Base-by-base conservation (phyloP, 257 asterid species). In the Solanum medicagineum region DNA sequence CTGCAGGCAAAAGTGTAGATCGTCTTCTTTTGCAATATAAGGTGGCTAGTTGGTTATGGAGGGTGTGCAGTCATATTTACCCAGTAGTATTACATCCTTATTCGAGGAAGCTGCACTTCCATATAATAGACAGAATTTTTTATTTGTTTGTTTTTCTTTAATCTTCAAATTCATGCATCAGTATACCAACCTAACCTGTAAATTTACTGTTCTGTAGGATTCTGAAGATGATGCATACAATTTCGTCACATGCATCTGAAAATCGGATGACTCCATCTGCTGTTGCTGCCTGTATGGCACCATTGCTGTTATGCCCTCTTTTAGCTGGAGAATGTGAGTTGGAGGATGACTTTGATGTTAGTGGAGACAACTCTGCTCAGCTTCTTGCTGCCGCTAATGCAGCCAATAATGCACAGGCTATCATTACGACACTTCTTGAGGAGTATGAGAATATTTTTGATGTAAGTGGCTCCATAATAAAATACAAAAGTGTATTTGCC, bases 211-310 rank as follows among this genome's bases (percentile, higher is more conserved):
- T 84, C 71, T 87, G 85, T 88, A 95, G 98, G 89, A 88, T 95
- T 86, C 91, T 95, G 80, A 94, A 94, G 92, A 95, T 92, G 97
- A 95, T 95, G 98, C 93, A 92, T 86, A 90, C 93, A 60, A 88
- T 95, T 85, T 94, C 98, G 59, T 87, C 91, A 17, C 93, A 95
- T 89, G 91, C 93, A 83, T 89, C 93, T 84, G 97, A 91, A 87
- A 95, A 92, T 86, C 95, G 98, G 86, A 95, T 95, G 99, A 90
- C 93, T 85, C 91, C 97, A 82, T 90, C 97, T 10, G 98, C 98
- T 79, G 97, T 95, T 88, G 98, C 98, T 86, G 98, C 98, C 87
- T 95, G 98, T 88, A 95, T 95, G 98, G 98, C 98, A 55, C 98
- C 98, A 19, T 90, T 95, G 94, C 97, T 95, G 82, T 91, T 95